A percentile compares a stretch with the other conserved stretches of the same genome.
Conservation (phyloP, 306 rosid genomes). For the Fragaria ananassa region DNA sequence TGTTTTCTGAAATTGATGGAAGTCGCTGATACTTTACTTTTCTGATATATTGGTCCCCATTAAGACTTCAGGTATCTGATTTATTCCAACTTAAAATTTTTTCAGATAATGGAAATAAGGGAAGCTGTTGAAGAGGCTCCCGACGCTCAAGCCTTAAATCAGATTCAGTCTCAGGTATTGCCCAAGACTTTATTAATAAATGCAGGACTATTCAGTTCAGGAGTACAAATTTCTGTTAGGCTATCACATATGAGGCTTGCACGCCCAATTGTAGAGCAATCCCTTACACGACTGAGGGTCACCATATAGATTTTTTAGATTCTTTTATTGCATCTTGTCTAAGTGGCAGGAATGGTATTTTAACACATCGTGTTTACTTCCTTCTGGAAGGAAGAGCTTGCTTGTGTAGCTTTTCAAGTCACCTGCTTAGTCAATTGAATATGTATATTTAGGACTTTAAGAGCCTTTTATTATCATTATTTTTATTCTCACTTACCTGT, state of each 20-base stretch:
- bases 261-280: not conserved
- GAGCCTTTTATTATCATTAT: not conserved
- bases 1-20: conserved; percentile 3
- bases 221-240: not conserved
- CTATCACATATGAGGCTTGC: not conserved
- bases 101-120: conserved; percentile 91
- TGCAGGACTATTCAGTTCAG: not conserved
- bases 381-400: not conserved
- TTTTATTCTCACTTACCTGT: not conserved
- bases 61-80: not conserved
- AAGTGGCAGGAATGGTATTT: not conserved
- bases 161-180: conserved; percentile 64
- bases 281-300: not conserved
- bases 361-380: not conserved
- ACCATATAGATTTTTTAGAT: not conserved
- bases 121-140: conserved; percentile 89
- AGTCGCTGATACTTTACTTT: not conserved
- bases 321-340: not conserved
- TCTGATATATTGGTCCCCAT: not conserved
- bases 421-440: not conserved
- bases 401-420: not conserved
- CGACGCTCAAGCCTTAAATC: conserved; percentile 53
- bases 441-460: not conserved
- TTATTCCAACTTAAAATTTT: conserved; percentile 17
- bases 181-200: not conserved